Conservation (phyloP, 1,139 yeast genomes). For the Yamadazyma atmosphaerica region DNA sequence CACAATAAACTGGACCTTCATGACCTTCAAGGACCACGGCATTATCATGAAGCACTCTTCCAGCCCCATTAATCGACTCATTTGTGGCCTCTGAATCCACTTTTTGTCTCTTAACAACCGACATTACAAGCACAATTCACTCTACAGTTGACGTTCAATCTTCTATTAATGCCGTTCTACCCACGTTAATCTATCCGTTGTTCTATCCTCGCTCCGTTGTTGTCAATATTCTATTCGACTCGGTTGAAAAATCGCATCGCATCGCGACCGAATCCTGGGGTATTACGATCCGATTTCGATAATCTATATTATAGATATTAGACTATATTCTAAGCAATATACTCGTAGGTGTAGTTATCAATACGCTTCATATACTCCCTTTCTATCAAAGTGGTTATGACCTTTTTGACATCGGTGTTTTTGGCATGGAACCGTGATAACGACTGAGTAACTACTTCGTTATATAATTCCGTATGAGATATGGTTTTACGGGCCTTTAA, state of each 20-base stretch:
- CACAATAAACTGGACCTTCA: conserved; percentile 46
- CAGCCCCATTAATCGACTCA: too few species aligned
- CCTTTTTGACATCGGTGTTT: conserved; percentile 81
- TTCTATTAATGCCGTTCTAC: too few species aligned
- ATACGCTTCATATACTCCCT: conserved; percentile 81
- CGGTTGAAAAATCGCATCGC: background rate
- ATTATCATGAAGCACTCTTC: conserved; percentile 7
- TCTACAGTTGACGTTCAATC: too few species aligned
- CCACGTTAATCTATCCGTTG: too few species aligned
- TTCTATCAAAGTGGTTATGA: conserved; percentile 83
- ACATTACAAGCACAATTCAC: conserved; percentile 15
- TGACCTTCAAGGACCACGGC: conserved; percentile 42
- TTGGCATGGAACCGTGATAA: conserved; percentile 83
- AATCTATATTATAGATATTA: background rate
- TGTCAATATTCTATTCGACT: too few species aligned
- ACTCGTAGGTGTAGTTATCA: conserved; percentile 75
- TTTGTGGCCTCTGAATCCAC: conserved; percentile 5
- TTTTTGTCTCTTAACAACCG: conserved; percentile 23
- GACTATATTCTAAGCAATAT: conserved; percentile 49
- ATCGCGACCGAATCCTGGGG: background rate
- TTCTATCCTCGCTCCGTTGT: too few species aligned
- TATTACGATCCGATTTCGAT: background rate
- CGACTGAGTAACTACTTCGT: conserved; percentile 87
- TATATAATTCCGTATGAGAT: conserved; percentile 77
- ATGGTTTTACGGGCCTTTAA: conserved; percentile 90